These are phyloP conservation scores for Aspergillus tamarii DNA, from an alignment of 2,329 filamentous ascomycete genomes.

Conservation along the genomic window DNA sequence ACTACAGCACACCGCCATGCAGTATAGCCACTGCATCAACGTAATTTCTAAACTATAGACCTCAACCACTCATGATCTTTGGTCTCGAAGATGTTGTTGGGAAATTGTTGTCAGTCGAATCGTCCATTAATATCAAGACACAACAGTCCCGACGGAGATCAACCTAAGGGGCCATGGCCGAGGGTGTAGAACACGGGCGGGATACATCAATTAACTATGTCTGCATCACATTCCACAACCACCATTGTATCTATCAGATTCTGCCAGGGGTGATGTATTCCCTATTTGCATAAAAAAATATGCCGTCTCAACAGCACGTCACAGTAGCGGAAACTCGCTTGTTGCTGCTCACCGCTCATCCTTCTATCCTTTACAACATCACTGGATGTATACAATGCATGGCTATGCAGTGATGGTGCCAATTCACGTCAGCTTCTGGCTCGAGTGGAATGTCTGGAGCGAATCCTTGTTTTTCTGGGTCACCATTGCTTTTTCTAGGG, in stretches of 20 bases:
- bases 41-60: background rate
- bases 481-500: background rate
- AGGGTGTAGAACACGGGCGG: slow-evolving; percentile 1
- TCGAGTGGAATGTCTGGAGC: background rate
- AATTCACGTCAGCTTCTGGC: background rate
- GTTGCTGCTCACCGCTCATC: slow-evolving; percentile 14
- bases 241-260: slow-evolving; percentile 14
- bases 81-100: background rate
- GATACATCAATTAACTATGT: slow-evolving; percentile 4
- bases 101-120: background rate
- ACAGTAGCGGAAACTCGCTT: background rate
- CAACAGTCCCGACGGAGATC: slow-evolving; percentile 5
- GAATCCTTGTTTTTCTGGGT: background rate
- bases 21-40: background rate
- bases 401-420: background rate
- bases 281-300: slow-evolving; percentile 6
- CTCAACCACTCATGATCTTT: background rate
- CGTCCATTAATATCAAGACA: slow-evolving; percentile 3
- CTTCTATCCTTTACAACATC: background rate
- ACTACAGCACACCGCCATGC: slow-evolving; percentile 5
- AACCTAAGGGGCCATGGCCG: slow-evolving; percentile 1
- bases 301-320: slow-evolving; percentile 5
- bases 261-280: slow-evolving; percentile 4
- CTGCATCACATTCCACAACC: slow-evolving; percentile 3
- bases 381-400: slow-evolving; percentile 5